These are phyloP conservation scores for Fusarium xylarioides DNA, from an alignment of 2,329 filamentous ascomycete species.

Conservation along the genomic window DNA sequence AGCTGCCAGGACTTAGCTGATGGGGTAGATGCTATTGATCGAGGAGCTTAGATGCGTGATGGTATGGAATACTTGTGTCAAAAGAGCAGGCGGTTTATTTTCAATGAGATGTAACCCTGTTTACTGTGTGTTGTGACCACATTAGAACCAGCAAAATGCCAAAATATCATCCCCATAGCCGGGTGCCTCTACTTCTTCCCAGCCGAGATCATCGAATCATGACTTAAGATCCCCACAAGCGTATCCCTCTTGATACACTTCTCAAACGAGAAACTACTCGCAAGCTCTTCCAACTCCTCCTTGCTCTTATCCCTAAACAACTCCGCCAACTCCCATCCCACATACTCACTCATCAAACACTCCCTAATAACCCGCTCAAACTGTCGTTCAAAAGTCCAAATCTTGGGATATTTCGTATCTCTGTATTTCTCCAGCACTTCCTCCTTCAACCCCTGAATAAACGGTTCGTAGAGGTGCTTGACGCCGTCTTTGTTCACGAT, in stretches of 20 bases:
- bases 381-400: slow-evolving; percentile 62
- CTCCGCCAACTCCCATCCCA: slow-evolving; percentile 64
- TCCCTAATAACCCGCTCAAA: slow-evolving; percentile 55
- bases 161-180: rapidly evolving
- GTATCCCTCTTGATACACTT: slow-evolving; percentile 61
- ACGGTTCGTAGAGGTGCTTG: slow-evolving; percentile 50
- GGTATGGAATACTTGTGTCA: rapidly evolving
- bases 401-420: slow-evolving; percentile 57
- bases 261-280: slow-evolving; percentile 61
- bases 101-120: rapidly evolving
- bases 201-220: slow-evolving; percentile 3
- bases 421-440: slow-evolving; percentile 53
- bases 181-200: not conserved
- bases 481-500: slow-evolving; percentile 43
- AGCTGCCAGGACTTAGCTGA: not conserved
- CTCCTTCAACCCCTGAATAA: slow-evolving; percentile 53
- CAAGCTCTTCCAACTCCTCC: slow-evolving; percentile 63
- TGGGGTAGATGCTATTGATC: not conserved
- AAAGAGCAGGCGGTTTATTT: rapidly evolving
- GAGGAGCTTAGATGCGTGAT: not conserved
- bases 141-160: not conserved
- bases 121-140: rapidly evolving
- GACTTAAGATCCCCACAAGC: slow-evolving; percentile 60
- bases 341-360: slow-evolving; percentile 56
- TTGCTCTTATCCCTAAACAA: slow-evolving; percentile 61